Evolutionary conservation across 495 filamentous ascomycete species (phyloP).

Genomic region (Neurospora sp.): DNA sequence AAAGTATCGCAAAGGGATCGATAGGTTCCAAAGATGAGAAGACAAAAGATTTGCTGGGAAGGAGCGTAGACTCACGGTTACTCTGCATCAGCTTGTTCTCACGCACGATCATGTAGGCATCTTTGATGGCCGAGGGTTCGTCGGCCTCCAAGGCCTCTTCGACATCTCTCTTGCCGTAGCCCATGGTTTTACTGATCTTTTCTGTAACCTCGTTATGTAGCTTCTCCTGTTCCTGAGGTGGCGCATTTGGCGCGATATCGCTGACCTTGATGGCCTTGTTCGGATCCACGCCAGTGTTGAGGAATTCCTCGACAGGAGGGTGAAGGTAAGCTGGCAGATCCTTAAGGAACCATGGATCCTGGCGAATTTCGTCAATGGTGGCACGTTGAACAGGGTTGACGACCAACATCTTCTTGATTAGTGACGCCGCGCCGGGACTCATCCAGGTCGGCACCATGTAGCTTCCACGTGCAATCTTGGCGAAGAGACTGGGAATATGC

Average conservation of each 20-base stretch:
- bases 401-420: constrained; percentile 89
- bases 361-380: constrained; percentile 84
- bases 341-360: constrained; percentile 90
- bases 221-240: constrained; percentile 69
- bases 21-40: background rate
- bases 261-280: constrained; percentile 78
- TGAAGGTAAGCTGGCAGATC: constrained; percentile 77
- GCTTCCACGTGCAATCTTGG: constrained; percentile 49
- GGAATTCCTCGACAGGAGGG: constrained; percentile 84
- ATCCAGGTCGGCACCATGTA: constrained; percentile 86
- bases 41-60: background rate
- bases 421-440: constrained; percentile 66
- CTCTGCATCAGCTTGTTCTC: constrained; percentile 97
- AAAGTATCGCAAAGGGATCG: background rate
- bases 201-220: constrained; percentile 84
- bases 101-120: constrained; percentile 93
- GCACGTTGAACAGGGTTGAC: constrained; percentile 91
- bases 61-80: constrained; percentile 55
- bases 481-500: constrained; percentile 45
- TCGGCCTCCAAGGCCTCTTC: constrained; percentile 83
- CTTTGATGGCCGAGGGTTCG: constrained; percentile 95
- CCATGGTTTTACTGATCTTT: constrained; percentile 95
- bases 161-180: constrained; percentile 89
- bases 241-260: constrained; percentile 66
- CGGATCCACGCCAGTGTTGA: constrained; percentile 84